Evolutionary conservation across 2,329 filamentous ascomycete species (phyloP).

Genomic region (Apiospora pterosperma): DNA sequence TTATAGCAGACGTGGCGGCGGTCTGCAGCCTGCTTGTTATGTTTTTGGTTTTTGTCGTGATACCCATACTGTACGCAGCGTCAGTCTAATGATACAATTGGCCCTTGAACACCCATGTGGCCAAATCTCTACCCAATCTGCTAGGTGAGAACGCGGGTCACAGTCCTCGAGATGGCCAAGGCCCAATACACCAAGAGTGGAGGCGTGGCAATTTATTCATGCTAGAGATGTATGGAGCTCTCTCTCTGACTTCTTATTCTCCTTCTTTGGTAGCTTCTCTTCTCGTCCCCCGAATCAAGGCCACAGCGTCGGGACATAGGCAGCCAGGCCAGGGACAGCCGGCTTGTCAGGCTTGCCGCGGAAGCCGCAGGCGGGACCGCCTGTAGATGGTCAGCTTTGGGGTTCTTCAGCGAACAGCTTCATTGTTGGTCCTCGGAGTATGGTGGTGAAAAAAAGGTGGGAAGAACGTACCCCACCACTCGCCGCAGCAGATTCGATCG

Average conservation of each 20-base stretch:
- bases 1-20: not conserved
- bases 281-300: not conserved
- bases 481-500: not conserved
- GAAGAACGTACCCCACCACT: constrained; percentile 4
- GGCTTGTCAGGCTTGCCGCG: not conserved
- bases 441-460: not conserved
- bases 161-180: not conserved
- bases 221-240: not conserved
- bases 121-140: not conserved
- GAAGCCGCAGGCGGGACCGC: not conserved
- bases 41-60: not conserved
- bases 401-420: no score
- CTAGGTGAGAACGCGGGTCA: not conserved
- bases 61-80: not conserved
- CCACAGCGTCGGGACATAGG: not conserved
- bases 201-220: not conserved
- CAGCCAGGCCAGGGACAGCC: not conserved
- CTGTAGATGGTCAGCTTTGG: no score
- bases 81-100: not conserved
- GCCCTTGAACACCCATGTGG: not conserved
- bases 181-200: no score
- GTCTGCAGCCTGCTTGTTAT: not conserved
- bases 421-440: no score
- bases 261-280: not conserved
- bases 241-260: not conserved